These are phyloP conservation scores for Podospora pseudoanserina DNA, from an alignment of 495 filamentous ascomycete species.

Conservation along the genomic window DNA sequence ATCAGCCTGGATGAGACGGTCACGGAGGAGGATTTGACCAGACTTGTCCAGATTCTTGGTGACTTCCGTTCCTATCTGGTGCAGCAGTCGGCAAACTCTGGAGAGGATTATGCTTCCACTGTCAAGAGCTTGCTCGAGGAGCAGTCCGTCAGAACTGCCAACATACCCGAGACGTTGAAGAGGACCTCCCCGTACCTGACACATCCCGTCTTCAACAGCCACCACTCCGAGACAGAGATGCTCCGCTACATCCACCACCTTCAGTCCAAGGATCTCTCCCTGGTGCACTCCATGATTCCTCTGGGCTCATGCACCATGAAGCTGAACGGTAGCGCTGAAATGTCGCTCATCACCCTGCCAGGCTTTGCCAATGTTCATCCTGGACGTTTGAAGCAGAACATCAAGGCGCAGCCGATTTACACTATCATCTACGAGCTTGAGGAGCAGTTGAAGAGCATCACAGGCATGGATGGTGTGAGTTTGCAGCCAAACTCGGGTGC, in stretches of 20 bases:
- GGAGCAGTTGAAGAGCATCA: constrained; percentile 76
- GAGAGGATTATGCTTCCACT: constrained; percentile 6
- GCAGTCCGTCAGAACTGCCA: constrained; percentile 26
- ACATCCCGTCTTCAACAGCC: constrained; percentile 93
- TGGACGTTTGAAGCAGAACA: constrained; percentile 55
- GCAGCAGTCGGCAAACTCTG: constrained; percentile 13
- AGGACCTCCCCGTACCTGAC: constrained; percentile 76
- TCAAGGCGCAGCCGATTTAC: constrained; percentile 59
- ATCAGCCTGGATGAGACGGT: constrained; percentile 45
- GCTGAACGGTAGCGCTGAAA: constrained; percentile 93
- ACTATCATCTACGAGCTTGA: constrained; percentile 69
- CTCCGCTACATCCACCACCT: constrained; percentile 93
- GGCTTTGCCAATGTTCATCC: constrained; percentile 88
- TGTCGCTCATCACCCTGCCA: constrained; percentile 75
- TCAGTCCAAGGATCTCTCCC: constrained; percentile 91
- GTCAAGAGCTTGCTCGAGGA: constrained; percentile 35
- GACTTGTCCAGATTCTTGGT: constrained; percentile 24
- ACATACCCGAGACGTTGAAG: constrained; percentile 58
- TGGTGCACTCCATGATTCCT: constrained; percentile 98
- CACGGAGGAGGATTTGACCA: constrained; percentile 30
- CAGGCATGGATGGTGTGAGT: constrained; percentile 85
- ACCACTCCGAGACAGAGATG: constrained; percentile 96
- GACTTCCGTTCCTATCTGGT: constrained; percentile 6
- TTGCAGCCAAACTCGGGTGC: constrained; percentile 96
- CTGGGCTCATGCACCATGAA: constrained; percentile 99